Base-by-base conservation (phyloP, 345 rosid genomes). In the Eucalyptus brandiana region DNA sequence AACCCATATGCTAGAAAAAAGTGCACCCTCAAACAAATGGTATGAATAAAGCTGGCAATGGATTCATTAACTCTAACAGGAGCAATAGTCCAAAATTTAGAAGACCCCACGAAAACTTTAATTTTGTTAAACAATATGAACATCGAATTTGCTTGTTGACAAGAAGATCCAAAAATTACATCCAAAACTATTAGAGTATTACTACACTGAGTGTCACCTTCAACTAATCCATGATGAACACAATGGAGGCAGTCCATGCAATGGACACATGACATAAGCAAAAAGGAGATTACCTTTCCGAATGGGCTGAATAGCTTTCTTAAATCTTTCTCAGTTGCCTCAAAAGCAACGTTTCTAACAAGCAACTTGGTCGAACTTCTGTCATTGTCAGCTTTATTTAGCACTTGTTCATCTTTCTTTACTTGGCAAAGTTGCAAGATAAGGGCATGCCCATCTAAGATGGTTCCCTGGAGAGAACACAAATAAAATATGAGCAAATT, bases 371-470 rank as follows among this genome's bases (percentile, higher is more conserved):
- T 97, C 3, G 96, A 93, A 89, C 96, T 92, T 93, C 87, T 94
- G 90, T 97, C 96, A 90, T 93, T 96, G 87, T 89, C 96, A 50
- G 88, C 94, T 81, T 93, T 94, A 90, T 93, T 96, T 85, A 69
- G 89, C 50, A 88, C 92, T 83, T 90, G 92, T 76, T 96, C 98
- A 89, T 95, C 95, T 90, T 90, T 95, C 94, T 95, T 96, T 89
- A 94, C 94, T 89, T 96, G 98, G 90, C 97, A 95, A 88, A 95
- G 95, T 93, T 94, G 96, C 92, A 97, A 92, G 90, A 91, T 94
- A 86, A 97, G 96, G 92, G 99, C 99, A 92, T 98, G 99, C 53
- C 98, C 96, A 89, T 98, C 99, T 94, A 98, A 92, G 90, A 94
- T 87, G 89, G 98, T 97, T 87, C 98, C 99, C 98, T 98, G 90